A percentile compares a stretch with the other conserved stretches of the same genome.
Conservation (phyloP, 2,329 filamentous ascomycete species). For the Periconia sp. region DNA sequence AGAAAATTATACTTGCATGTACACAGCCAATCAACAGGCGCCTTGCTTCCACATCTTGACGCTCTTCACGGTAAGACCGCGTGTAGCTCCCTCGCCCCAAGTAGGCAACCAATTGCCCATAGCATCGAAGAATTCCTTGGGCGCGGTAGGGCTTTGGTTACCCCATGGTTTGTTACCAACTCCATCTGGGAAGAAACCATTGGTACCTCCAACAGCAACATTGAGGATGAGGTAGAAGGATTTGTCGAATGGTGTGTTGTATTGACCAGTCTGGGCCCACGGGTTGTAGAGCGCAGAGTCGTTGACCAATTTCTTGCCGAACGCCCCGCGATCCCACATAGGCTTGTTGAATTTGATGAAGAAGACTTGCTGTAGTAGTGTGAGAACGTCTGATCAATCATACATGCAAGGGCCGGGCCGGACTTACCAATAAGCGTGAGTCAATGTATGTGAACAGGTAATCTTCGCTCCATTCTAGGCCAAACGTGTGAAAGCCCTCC, state of each 20-base stretch:
- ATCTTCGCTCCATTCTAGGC: conserved; percentile 71
- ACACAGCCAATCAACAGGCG: conserved; percentile 8
- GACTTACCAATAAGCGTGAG: conserved; percentile 58
- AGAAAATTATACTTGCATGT: too few species aligned
- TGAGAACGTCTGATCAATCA: background rate
- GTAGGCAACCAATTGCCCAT: conserved; percentile 63
- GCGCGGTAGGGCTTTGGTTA: conserved; percentile 17
- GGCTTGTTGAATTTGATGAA: conserved; percentile 67
- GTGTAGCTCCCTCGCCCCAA: conserved; percentile 63
- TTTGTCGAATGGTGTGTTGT: conserved; percentile 72
- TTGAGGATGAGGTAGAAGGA: conserved; percentile 75
- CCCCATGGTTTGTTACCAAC: conserved; percentile 72
- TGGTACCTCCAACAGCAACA: conserved; percentile 73
- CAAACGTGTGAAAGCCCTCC: conserved; percentile 70
- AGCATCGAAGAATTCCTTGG: conserved; percentile 25
- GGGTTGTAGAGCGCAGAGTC: conserved; percentile 63
- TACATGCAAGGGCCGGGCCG: background rate
- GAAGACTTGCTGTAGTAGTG: conserved; percentile 63
- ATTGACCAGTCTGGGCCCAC: conserved; percentile 63
- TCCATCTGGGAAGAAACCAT: conserved; percentile 71
- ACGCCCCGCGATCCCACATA: conserved; percentile 69
- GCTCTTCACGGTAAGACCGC: conserved; percentile 62
- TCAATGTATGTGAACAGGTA: conserved; percentile 85
- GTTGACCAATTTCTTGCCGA: conserved; percentile 63
- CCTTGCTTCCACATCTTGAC: conserved; percentile 57